Base-by-base conservation (phyloP, 139 green algal species). In the Chlorella sp. region DNA sequence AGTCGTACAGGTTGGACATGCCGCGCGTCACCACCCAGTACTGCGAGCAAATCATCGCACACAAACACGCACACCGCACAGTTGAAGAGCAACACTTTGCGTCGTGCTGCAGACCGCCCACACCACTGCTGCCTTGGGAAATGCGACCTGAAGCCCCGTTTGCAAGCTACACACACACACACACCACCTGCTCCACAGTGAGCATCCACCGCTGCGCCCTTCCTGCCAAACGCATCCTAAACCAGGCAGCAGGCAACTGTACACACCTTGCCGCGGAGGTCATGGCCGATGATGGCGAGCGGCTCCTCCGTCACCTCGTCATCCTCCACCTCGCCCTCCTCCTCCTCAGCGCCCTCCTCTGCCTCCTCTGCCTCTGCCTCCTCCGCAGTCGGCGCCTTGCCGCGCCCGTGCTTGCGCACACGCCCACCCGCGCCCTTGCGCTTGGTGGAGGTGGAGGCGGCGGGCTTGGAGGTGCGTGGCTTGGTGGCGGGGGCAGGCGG, bases 181-280 rank as follows among this genome's bases (percentile, higher is more conserved):
- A 68, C 70, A 49, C 69, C 51, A 30, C 10, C 26, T 34, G 61
- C 59, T 17, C 69, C 70, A 29, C 69, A 34, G 31, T 69, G 70
- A 17, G 42, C 42, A 55, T 26, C 10, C 42, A 55, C 10, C 17
- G 42, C 42, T 55, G n/a, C n/a, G n/a, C n/a, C n/a, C n/a, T n/a
- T n/a, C n/a, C n/a, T n/a, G n/a, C n/a, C n/a, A n/a, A n/a, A n/a
- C n/a, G n/a, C n/a, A n/a, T n/a, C n/a, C n/a, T n/a, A n/a, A n/a
- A n/a, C n/a, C n/a, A n/a, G n/a, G n/a, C n/a, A n/a, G n/a, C n/a
- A n/a, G n/a, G n/a, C n/a, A n/a, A n/a, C n/a, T n/a, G n/a, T n/a
- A 55, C 42, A 55, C 55, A 64, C 55, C 55, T 64, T 27, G 55
- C 24, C 24, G 4, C 24, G 22, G 55, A 31, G 22, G 24, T 64